Conservation (phyloP, 441 rosid genomes). For the Populus tomentosa region DNA sequence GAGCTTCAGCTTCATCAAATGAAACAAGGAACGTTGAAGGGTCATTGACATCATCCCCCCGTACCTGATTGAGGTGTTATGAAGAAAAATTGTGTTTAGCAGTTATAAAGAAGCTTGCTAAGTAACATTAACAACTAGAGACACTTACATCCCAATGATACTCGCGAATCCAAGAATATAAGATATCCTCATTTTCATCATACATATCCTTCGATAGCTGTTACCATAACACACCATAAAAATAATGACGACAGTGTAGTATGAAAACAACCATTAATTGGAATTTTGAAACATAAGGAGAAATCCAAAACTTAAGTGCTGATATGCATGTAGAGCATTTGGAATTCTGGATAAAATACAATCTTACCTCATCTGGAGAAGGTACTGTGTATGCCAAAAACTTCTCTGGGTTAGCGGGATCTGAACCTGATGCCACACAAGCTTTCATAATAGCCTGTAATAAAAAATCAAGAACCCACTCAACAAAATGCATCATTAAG, state of each 20-base stretch:
- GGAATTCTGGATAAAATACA: slow-evolving; percentile 6
- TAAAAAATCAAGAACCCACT: slow-evolving; percentile 12
- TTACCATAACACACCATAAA: slow-evolving; percentile 22
- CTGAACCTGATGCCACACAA: slow-evolving; percentile 65
- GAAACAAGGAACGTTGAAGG: slow-evolving; percentile 74
- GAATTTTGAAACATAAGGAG: not conserved
- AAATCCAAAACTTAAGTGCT: not conserved
- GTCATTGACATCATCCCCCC: slow-evolving; percentile 67
- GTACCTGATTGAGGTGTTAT: slow-evolving; percentile 44
- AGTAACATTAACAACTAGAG: not conserved
- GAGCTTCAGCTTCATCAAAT: slow-evolving; percentile 68
- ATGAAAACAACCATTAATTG: not conserved
- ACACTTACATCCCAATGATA: slow-evolving; percentile 92
- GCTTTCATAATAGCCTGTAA: slow-evolving; percentile 92
- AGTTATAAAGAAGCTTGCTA: slow-evolving; percentile 4
- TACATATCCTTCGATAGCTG: slow-evolving; percentile 77
- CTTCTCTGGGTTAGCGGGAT: slow-evolving; percentile 66
- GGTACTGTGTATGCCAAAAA: slow-evolving; percentile 94
- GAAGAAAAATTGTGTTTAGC: slow-evolving; percentile 7
- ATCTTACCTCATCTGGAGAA: slow-evolving; percentile 66
- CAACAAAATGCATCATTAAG: slow-evolving; percentile 4
- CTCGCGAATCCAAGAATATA: slow-evolving; percentile 87
- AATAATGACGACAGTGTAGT: not conserved
- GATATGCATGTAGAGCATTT: not conserved
- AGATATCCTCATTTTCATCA: slow-evolving; percentile 73